Base-by-base conservation (phyloP, 2,329 filamentous ascomycete species). In the Aspergillus udagawae region DNA sequence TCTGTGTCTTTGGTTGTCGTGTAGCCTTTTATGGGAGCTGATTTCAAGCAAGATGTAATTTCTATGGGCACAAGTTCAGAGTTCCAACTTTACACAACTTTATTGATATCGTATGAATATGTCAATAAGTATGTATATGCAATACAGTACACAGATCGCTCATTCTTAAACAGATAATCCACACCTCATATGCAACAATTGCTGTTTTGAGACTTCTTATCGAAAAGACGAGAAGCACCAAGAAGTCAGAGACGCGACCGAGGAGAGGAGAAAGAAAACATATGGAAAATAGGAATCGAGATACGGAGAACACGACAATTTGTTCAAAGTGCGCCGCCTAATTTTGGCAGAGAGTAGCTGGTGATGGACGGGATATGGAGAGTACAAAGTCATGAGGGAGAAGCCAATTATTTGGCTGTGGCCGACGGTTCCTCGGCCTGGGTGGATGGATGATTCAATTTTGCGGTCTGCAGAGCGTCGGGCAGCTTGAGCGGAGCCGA, bases 401-500 rank as follows among this genome's bases (percentile, higher is more conserved):
- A 17, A 35, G 17, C 32, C 32, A 6, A 49, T 63, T 63, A 71
- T 54, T 72, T 63, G 10, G 64, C 53, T 32, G 64, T 59, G 4
- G 65, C 60, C 42, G 60, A 59, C 17, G 63, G 61, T 49, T 55
- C 66, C 49, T 62, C 65, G 23, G 60, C 63, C 52, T 52, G 58
- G 23, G 62, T 55, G 21, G 65, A 67, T 42, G 65, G 65, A 49
- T 47, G 44, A 14, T 61, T 69, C 55, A 71, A 60, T 53, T 58
- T 70, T 58, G 64, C 65, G 55, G 67, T 63, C 60, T 71, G 68
- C 47, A 77, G 58, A 14, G 72, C 69, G 7, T 83, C 83, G 0
- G 91, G 91, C 17, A 93, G 75, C 68, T 89, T 87, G 72, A 92
- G 86, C 1, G 84, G 85, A 8, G 73, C 69, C 41, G 66, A 60